Conservation (phyloP, 805 yeast species). For the Candida caryicola region DNA sequence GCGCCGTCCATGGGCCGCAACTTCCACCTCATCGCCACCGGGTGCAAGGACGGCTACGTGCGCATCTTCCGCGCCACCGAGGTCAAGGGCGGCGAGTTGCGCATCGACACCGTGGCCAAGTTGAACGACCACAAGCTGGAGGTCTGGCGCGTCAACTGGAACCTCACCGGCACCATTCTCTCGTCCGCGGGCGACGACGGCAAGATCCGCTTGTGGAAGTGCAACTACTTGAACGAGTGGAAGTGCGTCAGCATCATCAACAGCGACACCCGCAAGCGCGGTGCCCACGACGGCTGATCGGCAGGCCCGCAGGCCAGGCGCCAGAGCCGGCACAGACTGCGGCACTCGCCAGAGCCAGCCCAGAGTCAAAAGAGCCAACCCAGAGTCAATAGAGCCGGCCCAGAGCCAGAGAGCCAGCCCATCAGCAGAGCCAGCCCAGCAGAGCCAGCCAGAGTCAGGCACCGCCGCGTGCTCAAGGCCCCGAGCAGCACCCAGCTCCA, state of each 20-base stretch:
- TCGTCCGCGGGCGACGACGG: slow-evolving; percentile 97
- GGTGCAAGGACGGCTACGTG: slow-evolving; percentile 91
- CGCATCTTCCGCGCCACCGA: slow-evolving; percentile 77
- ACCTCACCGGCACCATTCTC: slow-evolving; percentile 85
- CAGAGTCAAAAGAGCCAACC: too few relatives aligned
- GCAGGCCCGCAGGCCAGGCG: too few relatives aligned
- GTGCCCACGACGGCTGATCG: too few relatives aligned
- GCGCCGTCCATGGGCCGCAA: slow-evolving; percentile 94
- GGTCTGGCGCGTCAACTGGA: slow-evolving; percentile 97
- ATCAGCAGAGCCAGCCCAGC: too few relatives aligned
- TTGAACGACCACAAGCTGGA: slow-evolving; percentile 79
- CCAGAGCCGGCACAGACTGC: too few relatives aligned
- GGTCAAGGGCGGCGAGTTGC: slow-evolving; percentile 25
- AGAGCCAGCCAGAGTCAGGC: too few relatives aligned
- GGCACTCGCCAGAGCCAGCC: too few relatives aligned
- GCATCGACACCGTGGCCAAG: slow-evolving; percentile 61
- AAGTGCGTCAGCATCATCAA: slow-evolving; percentile 80
- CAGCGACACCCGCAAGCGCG: slow-evolving; percentile 21
- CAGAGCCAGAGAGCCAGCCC: too few relatives aligned
- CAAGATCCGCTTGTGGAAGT: slow-evolving; percentile 85
- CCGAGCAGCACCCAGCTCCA: too few relatives aligned
- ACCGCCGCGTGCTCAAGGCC: too few relatives aligned
- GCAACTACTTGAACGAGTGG: slow-evolving; percentile 80
- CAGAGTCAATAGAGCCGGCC: too few relatives aligned
- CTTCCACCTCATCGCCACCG: slow-evolving; percentile 88